phyloP scores from a whole-genome alignment of 164 flowering plant species.

The Piper betle region DNA sequence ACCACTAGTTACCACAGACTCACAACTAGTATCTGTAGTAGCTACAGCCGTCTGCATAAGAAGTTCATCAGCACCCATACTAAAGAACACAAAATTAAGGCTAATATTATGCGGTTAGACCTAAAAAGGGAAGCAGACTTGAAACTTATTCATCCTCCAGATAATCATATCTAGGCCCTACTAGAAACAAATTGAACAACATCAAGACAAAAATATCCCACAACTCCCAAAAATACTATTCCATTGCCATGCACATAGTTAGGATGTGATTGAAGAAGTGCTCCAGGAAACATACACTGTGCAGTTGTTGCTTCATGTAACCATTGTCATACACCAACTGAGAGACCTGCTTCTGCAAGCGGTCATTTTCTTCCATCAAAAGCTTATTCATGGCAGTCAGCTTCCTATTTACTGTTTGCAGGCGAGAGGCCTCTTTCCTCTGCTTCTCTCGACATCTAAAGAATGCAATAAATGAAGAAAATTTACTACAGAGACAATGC shows the following conservation, averaged over 20 bases:
- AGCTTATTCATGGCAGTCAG: slow-evolving; percentile 83
- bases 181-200: too few relatives aligned
- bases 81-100: too few relatives aligned
- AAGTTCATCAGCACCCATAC: too few relatives aligned
- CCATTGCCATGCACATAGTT: neutral
- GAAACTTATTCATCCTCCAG: too few relatives aligned
- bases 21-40: slow-evolving; percentile 78
- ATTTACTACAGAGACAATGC: neutral
- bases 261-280: too few relatives aligned
- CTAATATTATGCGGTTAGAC: too few relatives aligned
- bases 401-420: slow-evolving; percentile 74
- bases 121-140: too few relatives aligned
- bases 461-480: neutral
- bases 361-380: slow-evolving; percentile 89
- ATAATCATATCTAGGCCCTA: too few relatives aligned
- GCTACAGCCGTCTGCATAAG: slow-evolving; percentile 36
- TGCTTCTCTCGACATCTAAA: slow-evolving; percentile 87
- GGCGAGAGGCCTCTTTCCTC: slow-evolving; percentile 71
- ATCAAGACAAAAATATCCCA: too few relatives aligned
- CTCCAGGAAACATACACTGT: slow-evolving; percentile 27
- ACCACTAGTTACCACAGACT: slow-evolving; percentile 79
- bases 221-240: neutral
- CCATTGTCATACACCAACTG: slow-evolving; percentile 79
- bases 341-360: slow-evolving; percentile 81
- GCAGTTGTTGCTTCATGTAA: slow-evolving; percentile 52